Conservation (phyloP, 1,284 basidiomycete species). For the Irpex lacteus region DNA sequence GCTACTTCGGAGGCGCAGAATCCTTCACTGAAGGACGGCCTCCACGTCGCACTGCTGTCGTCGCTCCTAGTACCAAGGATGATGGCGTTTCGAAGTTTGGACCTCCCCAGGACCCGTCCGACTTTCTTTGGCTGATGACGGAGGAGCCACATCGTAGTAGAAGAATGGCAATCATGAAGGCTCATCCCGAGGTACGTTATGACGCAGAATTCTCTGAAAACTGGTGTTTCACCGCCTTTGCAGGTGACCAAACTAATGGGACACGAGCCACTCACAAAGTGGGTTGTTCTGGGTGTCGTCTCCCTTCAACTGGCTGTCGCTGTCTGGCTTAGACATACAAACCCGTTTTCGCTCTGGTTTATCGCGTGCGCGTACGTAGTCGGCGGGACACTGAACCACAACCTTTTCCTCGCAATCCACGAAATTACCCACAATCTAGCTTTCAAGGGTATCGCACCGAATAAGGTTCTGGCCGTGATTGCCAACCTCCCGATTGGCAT, state of each 20-base stretch:
- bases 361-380: slow-evolving; percentile 80
- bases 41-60: slow-evolving; percentile 56
- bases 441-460: slow-evolving; percentile 80
- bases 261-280: slow-evolving; percentile 88
- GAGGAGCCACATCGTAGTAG: slow-evolving; percentile 95
- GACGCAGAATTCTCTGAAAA: slow-evolving; percentile 4
- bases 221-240: slow-evolving; percentile 2
- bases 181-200: slow-evolving; percentile 81
- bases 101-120: slow-evolving; percentile 68
- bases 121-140: slow-evolving; percentile 95
- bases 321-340: slow-evolving; percentile 60
- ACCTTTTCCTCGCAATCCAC: slow-evolving; percentile 96
- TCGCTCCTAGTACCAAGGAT: slow-evolving; percentile 36
- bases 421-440: slow-evolving; percentile 99
- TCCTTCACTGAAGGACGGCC: slow-evolving; percentile 59
- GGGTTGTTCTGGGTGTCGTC: slow-evolving; percentile 80
- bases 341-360: slow-evolving; percentile 72
- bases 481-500: slow-evolving; percentile 93
- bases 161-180: slow-evolving; percentile 87
- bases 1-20: slow-evolving; percentile 79
- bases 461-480: slow-evolving; percentile 87
- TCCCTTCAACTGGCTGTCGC: slow-evolving; percentile 72
- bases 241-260: slow-evolving; percentile 96
- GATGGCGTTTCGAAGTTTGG: slow-evolving; percentile 41
- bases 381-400: slow-evolving; percentile 96